Conservation (phyloP, 805 yeast species). For the Lachancea sp. region DNA sequence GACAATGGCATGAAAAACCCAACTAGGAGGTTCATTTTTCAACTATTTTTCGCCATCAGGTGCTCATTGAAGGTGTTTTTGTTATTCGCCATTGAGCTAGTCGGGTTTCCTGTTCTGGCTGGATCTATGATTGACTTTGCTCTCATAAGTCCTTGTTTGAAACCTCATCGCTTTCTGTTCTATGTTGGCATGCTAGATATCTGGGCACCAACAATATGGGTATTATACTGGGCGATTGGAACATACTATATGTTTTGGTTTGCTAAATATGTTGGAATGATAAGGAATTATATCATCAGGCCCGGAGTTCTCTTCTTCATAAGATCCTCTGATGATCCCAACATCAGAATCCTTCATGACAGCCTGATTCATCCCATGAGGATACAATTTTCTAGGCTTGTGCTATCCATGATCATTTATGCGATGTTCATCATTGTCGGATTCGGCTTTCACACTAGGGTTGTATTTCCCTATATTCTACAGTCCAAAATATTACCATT, state of each 20-base stretch:
- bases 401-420: constrained; percentile 68
- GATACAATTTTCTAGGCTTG: constrained; percentile 67
- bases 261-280: constrained; percentile 82
- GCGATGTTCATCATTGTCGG: constrained; percentile 67
- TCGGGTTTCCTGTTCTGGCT: constrained; percentile 81
- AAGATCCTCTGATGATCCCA: constrained; percentile 91
- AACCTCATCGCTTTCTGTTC: constrained; percentile 12
- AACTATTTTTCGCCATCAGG: constrained; percentile 46
- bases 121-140: constrained; percentile 73
- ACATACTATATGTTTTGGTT: constrained; percentile 81
- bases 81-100: constrained; percentile 70
- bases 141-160: constrained; percentile 30
- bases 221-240: constrained; percentile 61
- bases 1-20: constrained; percentile 27
- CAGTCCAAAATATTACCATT: constrained; percentile 6
- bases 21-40: constrained; percentile 44
- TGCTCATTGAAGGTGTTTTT: constrained; percentile 68
- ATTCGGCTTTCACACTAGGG: constrained; percentile 59
- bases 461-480: constrained; percentile 34
- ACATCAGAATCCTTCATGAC: constrained; percentile 77
- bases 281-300: constrained; percentile 63
- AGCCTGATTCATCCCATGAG: constrained; percentile 71
- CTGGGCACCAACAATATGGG: constrained; percentile 25
- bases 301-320: constrained; percentile 89
- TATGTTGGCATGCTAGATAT: constrained; percentile 21